Conservation (phyloP, 208 protist genomes). For the Leishmania tropica region DNA sequence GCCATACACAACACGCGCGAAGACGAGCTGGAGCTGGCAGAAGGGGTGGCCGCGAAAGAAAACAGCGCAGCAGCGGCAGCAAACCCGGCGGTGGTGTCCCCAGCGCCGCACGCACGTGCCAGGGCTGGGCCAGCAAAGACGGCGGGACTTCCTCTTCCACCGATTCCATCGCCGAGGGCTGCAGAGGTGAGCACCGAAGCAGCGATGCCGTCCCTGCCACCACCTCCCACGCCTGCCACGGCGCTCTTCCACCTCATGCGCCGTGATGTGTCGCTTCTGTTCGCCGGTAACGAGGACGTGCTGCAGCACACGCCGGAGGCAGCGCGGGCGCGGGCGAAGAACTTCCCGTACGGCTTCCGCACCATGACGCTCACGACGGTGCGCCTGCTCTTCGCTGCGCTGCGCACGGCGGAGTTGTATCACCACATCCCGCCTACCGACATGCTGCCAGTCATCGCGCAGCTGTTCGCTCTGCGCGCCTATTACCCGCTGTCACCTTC, state of each 20-base stretch:
- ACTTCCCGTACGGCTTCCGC: slow-evolving; percentile 34
- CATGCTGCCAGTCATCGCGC: slow-evolving; percentile 44
- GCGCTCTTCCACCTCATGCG: slow-evolving; percentile 24
- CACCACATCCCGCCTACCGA: slow-evolving; percentile 18
- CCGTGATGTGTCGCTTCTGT: slow-evolving; percentile 23
- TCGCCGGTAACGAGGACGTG: slow-evolving; percentile 34
- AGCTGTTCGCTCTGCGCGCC: slow-evolving; percentile 52
- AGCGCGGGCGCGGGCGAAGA: slow-evolving; percentile 25
- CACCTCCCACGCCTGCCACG: slow-evolving; percentile 5
- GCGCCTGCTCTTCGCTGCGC: slow-evolving; percentile 36
- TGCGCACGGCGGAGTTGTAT: slow-evolving; percentile 38
- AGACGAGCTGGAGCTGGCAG: slow-evolving; percentile 20
- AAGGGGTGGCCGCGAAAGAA: background rate
- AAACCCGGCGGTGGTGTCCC: background rate
- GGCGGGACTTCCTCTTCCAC: background rate
- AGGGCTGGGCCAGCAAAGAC: background rate
- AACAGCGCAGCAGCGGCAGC: background rate
- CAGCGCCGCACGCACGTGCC: background rate
- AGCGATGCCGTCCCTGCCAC: slow-evolving; percentile 4
- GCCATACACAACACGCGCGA: slow-evolving; percentile 32
- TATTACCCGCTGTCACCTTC: slow-evolving; percentile 29
- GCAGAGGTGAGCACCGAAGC: background rate
- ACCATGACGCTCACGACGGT: slow-evolving; percentile 34
- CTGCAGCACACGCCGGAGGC: slow-evolving; percentile 29
- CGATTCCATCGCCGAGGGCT: background rate